Conservation (phyloP, 139 green algal genomes). For the Marvania coccoides region DNA sequence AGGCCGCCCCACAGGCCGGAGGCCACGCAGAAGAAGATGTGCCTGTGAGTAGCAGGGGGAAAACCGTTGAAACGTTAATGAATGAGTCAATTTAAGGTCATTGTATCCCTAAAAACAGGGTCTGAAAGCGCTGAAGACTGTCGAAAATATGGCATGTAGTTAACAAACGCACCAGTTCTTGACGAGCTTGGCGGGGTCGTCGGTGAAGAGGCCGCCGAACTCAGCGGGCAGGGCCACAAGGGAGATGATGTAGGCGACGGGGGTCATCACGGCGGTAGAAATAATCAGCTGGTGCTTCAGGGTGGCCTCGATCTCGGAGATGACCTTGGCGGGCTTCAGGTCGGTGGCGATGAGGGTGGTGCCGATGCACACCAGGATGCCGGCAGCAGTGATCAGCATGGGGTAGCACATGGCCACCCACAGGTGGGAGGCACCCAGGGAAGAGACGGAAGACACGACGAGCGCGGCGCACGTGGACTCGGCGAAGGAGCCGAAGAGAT, state of each 20-base stretch:
- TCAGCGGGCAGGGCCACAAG: slow-evolving; percentile 49
- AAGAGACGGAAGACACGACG: slow-evolving; percentile 73
- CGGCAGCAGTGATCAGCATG: slow-evolving; percentile 70
- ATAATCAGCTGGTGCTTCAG: slow-evolving; percentile 93
- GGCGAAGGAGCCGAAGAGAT: slow-evolving; percentile 96
- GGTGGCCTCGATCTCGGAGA: slow-evolving; percentile 76
- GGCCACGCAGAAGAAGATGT: slow-evolving; percentile 91
- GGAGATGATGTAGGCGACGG: slow-evolving; percentile 43
- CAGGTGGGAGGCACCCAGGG: slow-evolving; percentile 53
- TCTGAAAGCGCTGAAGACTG: too few relatives aligned
- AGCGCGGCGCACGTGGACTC: slow-evolving; percentile 94
- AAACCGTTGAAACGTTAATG: too few relatives aligned
- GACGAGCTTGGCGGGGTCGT: slow-evolving; percentile 47
- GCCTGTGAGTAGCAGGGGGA: slow-evolving; percentile 7
- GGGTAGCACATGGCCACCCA: slow-evolving; percentile 80
- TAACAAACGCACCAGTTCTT: slow-evolving; percentile 75
- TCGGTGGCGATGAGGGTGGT: slow-evolving; percentile 90
- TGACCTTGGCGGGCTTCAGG: slow-evolving; percentile 57
- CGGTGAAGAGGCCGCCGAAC: slow-evolving; percentile 57
- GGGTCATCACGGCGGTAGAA: slow-evolving; percentile 82
- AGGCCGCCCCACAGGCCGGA: slow-evolving; percentile 91
- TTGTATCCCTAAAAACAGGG: too few relatives aligned
- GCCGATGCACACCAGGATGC: slow-evolving; percentile 87
- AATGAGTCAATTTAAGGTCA: too few relatives aligned
- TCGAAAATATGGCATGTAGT: too few relatives aligned